Evolutionary conservation across 2,329 filamentous ascomycete species (phyloP), one percentile per base, ranked within the genome.

Genomic region (Nemania diffusa): DNA sequence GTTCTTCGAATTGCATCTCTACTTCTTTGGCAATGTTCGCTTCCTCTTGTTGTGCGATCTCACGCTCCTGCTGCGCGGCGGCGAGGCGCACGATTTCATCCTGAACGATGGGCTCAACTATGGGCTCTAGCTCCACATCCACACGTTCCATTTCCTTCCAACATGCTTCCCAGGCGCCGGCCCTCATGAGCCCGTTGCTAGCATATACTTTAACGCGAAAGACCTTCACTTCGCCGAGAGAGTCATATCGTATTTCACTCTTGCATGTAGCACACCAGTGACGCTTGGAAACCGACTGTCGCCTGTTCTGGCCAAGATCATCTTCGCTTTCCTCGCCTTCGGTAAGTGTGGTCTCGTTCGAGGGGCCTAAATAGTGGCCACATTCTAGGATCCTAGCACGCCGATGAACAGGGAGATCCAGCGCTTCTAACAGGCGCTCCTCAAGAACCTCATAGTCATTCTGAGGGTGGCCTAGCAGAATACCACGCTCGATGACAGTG

Each of bases 91-190:
- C 87, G 22, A 94, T 80, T 71, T 89, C 87, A 20, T 85, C 84
- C 61, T 89, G 84, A 13, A 91, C 76, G 1, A 83, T 79, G 0
- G 86, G 78, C 20, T 89, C 87, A 11, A 94, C 85, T 75, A 90
- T 87, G 3, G 96, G 92, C 73, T 92, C 88, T 59, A 99, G 88
- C 79, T 98, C 95, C 1, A 97, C 92, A 76, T 99, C 96, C 0
- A 98, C 93, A n/a, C 95, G 88, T 81, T 99, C 96, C 96, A 99
- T 99, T 79, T 98, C 95, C 73, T 89, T 92, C 95, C 95, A 99
- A 65, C 93, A 95, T 1, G 94, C 94, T 4, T 88, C 88, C 96
- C 96, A 99, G 0, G 96, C 95, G 0, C 93, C 93, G 5, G 93
- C 90, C 65, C 90, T 88, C 93, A 99, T 97, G 55, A 98, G 82